phyloP scores from a whole-genome alignment of 768 basidiomycete species.

The Russula sp. region DNA sequence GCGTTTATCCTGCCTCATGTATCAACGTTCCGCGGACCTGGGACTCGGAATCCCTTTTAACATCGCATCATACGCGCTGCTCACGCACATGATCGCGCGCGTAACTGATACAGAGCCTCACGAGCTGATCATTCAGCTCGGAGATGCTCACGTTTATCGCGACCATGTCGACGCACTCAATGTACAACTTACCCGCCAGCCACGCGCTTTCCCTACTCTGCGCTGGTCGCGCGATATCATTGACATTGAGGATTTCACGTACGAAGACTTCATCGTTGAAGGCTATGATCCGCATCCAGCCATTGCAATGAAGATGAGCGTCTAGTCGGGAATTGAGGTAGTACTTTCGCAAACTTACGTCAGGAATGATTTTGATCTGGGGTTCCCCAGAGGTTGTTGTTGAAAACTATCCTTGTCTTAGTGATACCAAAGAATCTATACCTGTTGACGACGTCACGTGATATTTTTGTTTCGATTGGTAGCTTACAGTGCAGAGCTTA shows the following conservation, averaged over 20 bases:
- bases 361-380: background rate
- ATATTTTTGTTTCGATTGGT: background rate
- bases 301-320: constrained; percentile 97
- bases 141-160: constrained; percentile 93
- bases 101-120: constrained; percentile 82
- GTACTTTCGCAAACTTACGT: background rate
- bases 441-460: background rate
- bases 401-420: background rate
- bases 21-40: constrained; percentile 94
- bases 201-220: constrained; percentile 78
- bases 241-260: constrained; percentile 75
- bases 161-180: constrained; percentile 89
- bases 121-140: constrained; percentile 92
- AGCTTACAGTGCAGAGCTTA: background rate
- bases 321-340: constrained; percentile 34
- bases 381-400: background rate
- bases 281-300: constrained; percentile 80
- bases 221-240: constrained; percentile 59
- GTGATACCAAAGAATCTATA: background rate
- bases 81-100: constrained; percentile 96
- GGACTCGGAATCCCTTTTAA: constrained; percentile 99
- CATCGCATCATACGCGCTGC: constrained; percentile 95
- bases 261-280: constrained; percentile 78
- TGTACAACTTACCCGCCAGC: constrained; percentile 71
- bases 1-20: constrained; percentile 91